Percentiles rank a stretch among this genome's conserved stretches.
Conservation (phyloP, 2,329 filamentous ascomycete genomes). For the Juglanconis sp. region DNA sequence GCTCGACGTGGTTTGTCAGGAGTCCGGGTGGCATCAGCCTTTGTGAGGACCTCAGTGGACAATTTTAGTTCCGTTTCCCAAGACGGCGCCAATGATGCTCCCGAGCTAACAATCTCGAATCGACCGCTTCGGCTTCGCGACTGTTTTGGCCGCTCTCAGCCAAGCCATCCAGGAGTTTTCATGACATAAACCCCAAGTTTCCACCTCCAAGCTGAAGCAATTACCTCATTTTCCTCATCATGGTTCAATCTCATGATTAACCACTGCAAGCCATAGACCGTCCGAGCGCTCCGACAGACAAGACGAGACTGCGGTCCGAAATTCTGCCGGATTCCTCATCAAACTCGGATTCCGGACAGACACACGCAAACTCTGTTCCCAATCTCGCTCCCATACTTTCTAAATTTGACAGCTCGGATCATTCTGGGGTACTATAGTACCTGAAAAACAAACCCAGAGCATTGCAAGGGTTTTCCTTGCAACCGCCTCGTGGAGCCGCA, state of each 20-base stretch:
- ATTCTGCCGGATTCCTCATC: not conserved
- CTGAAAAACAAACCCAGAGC: not conserved
- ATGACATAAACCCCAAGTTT: slow-evolving; percentile 10
- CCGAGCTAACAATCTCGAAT: slow-evolving; percentile 12
- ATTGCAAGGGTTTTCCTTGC: slow-evolving; percentile 9
- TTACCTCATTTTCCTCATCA: slow-evolving; percentile 17
- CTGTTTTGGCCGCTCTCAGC: not conserved
- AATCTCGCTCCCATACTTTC: not conserved
- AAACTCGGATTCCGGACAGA: not conserved
- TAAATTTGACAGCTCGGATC: not conserved
- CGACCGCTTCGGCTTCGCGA: not conserved
- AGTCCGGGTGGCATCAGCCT: too few species aligned
- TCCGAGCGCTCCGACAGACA: not conserved
- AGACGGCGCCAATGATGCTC: slow-evolving; percentile 7
- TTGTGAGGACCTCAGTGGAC: slow-evolving; percentile 1
- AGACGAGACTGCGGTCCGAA: not conserved
- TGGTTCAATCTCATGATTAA: slow-evolving; percentile 1
- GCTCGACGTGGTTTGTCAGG: too few species aligned
- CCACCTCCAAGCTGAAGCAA: not conserved
- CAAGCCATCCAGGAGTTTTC: slow-evolving; percentile 4
- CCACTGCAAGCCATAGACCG: not conserved
- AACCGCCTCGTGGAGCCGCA: slow-evolving; percentile 6
- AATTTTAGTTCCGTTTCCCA: not conserved
- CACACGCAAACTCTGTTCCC: slow-evolving; percentile 7
- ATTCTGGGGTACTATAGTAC: not conserved